A percentile compares a stretch with the other conserved stretches of the same genome.
Evolutionary conservation across 108 stramenopile genomes (phyloP).

Genomic region (Aureococcus anophagefferens): DNA sequence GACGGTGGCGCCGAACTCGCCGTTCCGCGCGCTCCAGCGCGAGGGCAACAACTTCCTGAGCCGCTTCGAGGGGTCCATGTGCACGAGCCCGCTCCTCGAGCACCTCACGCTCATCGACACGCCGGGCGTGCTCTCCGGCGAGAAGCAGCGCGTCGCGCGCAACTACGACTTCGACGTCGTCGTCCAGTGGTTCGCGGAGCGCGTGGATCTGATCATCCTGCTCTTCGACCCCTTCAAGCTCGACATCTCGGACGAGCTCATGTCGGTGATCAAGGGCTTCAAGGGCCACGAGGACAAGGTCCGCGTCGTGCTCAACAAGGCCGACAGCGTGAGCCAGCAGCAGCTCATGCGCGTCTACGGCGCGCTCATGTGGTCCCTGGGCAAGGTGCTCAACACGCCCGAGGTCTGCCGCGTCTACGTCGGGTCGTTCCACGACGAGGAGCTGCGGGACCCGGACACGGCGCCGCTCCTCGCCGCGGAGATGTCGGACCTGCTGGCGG

Average conservation of each 20-base stretch:
- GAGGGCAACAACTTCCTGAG: slow-evolving; percentile 91
- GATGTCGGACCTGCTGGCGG: slow-evolving; percentile 82
- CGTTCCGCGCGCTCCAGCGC: slow-evolving; percentile 82
- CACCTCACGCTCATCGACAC: slow-evolving; percentile 92
- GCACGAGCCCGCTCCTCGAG: slow-evolving; percentile 65
- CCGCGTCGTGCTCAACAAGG: slow-evolving; percentile 90
- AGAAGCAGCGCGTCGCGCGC: slow-evolving; percentile 50
- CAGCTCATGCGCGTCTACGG: slow-evolving; percentile 98
- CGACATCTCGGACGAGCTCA: slow-evolving; percentile 91
- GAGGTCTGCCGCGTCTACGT: slow-evolving; percentile 98
- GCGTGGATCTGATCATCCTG: slow-evolving; percentile 86
- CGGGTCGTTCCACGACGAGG: slow-evolving; percentile 91
- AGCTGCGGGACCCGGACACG: slow-evolving; percentile 66
- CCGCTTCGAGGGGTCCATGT: slow-evolving; percentile 84
- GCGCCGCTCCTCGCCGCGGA: slow-evolving; percentile 67
- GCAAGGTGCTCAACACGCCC: slow-evolving; percentile 91
- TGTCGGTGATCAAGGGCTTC: slow-evolving; percentile 69
- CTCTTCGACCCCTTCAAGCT: slow-evolving; percentile 96
- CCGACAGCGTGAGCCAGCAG: slow-evolving; percentile 78
- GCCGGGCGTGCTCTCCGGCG: slow-evolving; percentile 52
- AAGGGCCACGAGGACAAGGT: slow-evolving; percentile 81
- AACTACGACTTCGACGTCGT: slow-evolving; percentile 49
- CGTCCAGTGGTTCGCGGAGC: slow-evolving; percentile 44
- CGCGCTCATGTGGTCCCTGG: slow-evolving; percentile 90
- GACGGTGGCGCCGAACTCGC: slow-evolving; percentile 83